phyloP scores from a whole-genome alignment of 345 rosid genomes.

The Eucalyptus curtisii region DNA sequence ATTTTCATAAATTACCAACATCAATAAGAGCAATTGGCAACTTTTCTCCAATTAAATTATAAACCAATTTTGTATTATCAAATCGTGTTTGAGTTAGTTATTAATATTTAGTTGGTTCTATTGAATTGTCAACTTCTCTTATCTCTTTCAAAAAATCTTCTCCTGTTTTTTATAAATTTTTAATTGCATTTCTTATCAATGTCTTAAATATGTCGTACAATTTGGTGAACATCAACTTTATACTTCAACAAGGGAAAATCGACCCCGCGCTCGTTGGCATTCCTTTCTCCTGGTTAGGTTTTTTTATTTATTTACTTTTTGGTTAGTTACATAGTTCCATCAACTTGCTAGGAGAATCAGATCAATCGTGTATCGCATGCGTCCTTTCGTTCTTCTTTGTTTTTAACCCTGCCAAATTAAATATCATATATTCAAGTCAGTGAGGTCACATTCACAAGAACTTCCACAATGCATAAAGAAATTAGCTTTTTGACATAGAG shows the following conservation, averaged over 20 bases:
- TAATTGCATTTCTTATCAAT: neutral
- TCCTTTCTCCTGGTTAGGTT: neutral
- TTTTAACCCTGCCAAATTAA: neutral
- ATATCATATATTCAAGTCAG: neutral
- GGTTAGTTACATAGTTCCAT: neutral
- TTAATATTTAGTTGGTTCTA: neutral
- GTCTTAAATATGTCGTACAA: neutral
- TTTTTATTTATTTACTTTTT: neutral
- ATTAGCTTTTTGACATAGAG: neutral
- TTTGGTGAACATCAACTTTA: neutral
- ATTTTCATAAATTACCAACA: neutral
- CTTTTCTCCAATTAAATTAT: neutral
- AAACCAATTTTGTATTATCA: neutral
- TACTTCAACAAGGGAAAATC: neutral
- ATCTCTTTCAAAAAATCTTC: neutral
- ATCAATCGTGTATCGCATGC: neutral
- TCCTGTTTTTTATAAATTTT: too few relatives aligned
- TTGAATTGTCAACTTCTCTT: neutral
- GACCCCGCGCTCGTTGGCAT: neutral
- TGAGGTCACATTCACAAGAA: neutral
- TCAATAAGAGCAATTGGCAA: neutral
- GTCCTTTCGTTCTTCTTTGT: neutral
- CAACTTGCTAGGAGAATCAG: neutral
- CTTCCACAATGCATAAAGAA: neutral
- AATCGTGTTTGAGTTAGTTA: neutral